These are phyloP conservation scores for Epichloe typhina DNA, from an alignment of 2,329 filamentous ascomycete species.

Conservation along the genomic window DNA sequence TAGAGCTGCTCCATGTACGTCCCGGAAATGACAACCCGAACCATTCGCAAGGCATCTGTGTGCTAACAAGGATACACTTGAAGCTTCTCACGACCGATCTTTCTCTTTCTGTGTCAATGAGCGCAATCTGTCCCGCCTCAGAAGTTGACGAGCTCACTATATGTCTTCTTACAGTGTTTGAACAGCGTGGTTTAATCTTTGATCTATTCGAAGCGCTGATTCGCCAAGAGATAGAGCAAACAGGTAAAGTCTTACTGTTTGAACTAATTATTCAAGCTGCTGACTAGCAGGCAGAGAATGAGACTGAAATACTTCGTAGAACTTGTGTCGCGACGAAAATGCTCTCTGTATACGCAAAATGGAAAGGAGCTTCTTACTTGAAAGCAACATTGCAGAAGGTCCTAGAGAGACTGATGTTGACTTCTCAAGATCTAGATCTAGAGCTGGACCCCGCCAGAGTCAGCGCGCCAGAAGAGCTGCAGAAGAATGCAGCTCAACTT, in stretches of 20 bases:
- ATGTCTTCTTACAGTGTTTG: constrained; percentile 56
- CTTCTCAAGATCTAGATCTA: constrained; percentile 53
- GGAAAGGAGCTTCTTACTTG: constrained; percentile 53
- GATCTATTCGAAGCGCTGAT: constrained; percentile 52
- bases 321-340: constrained; percentile 62
- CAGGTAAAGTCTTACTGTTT: constrained; percentile 26
- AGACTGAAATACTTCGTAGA: constrained; percentile 52
- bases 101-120: constrained; percentile 49
- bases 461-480: constrained; percentile 44
- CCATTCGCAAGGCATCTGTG: background rate
- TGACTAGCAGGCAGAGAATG: constrained; percentile 37
- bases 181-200: constrained; percentile 50
- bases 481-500: constrained; percentile 53
- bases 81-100: constrained; percentile 50
- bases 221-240: constrained; percentile 55
- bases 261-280: background rate
- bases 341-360: constrained; percentile 57
- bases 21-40: background rate
- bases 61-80: background rate
- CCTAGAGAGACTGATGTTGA: constrained; percentile 50
- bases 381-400: constrained; percentile 53
- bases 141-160: constrained; percentile 59
- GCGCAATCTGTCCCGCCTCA: constrained; percentile 50
- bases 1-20: constrained; percentile 43
- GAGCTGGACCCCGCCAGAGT: constrained; percentile 54